Percentiles rank a stretch among this genome's conserved stretches.
phyloP scores from a whole-genome alignment of 306 rosid genomes.

The Amphicarpaea edgeworthii region DNA sequence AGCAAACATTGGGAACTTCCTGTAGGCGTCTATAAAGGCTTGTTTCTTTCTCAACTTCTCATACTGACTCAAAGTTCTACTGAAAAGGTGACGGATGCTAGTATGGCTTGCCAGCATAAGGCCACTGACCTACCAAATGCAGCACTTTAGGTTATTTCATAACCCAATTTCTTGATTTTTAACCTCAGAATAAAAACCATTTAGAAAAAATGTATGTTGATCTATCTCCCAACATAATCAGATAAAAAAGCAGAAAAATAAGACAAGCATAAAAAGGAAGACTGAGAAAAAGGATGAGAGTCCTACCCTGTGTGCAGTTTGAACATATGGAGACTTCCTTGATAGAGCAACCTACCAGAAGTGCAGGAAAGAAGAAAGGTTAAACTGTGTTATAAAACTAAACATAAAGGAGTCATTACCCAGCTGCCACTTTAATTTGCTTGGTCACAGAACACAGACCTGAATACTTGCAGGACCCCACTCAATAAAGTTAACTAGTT shows the following conservation, averaged over 20 bases:
- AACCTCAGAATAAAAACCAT: constrained; percentile 19
- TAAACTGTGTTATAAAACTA: constrained; percentile 24
- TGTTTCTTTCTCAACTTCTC: constrained; percentile 95
- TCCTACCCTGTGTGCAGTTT: constrained; percentile 93
- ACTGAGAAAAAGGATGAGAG: constrained; percentile 19
- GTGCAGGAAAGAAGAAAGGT: constrained; percentile 8
- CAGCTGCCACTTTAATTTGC: constrained; percentile 23
- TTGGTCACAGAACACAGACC: constrained; percentile 55
- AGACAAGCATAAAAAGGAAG: constrained; percentile 11
- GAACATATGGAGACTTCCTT: constrained; percentile 98
- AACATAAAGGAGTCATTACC: constrained; percentile 26
- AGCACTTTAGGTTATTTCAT: constrained; percentile 41
- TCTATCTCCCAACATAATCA: constrained; percentile 24
- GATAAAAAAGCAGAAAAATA: constrained; percentile 29
- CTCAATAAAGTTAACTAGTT: constrained; percentile 95
- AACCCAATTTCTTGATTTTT: not conserved
- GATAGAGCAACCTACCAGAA: constrained; percentile 89
- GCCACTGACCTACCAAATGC: constrained; percentile 85
- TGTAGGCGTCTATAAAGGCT: constrained; percentile 95
- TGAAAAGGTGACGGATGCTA: constrained; percentile 96
- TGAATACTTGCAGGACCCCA: constrained; percentile 99
- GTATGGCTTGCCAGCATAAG: constrained; percentile 99
- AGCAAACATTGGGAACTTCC: constrained; percentile 99
- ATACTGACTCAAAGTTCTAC: constrained; percentile 96
- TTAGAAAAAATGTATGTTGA: not conserved